Base-by-base conservation (phyloP, 768 basidiomycete genomes). In the Filobasidium floriforme region DNA sequence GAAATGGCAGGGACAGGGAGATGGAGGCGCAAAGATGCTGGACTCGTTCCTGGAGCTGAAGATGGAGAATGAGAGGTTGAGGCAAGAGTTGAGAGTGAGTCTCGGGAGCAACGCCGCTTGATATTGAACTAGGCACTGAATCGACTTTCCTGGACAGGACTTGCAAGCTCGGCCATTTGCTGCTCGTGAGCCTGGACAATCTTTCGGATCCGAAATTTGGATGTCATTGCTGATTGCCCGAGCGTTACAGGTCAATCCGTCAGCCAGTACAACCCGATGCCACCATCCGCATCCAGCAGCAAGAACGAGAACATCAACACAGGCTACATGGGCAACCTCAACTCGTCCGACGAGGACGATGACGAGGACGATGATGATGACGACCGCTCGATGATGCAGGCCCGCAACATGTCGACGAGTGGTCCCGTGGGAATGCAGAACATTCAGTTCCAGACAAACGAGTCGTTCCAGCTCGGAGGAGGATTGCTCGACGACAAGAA, bases 61-160 rank as follows among this genome's bases (percentile, higher is more conserved):
- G 77, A 81, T 87, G 64, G 90, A 93, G 79, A 92, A 96, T 76
- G 88, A 90, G 76, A 83, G 86, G 15, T 78, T 96, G 49, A 83
- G 88, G 70, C 84, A 84, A 66, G 85, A 86, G 63, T 70, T 80
- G 40, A 65, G 70, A 52, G 77, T 68, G 46, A 55, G 67, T 65
- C n/a, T 40, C 51, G 52, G 19, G 40, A 32, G 2, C 28, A 37
- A 4, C 32, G 32, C 32, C 60, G 37, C 41, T 19, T 40, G 14
- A 6, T 37, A 61, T 52, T 32, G 28, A 62, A 1, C 22, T 11
- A 11, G 22, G 10, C 22, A 9, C 44, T 43, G 28, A 62, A n/a
- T 28, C 15, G 19, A 52, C 44, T 51, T 62, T 9, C 46, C 22
- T 46, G 40, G 12, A 15, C 59, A 65, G 64, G 64, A 60, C n/a